Evolutionary conservation across 1,139 yeast species (phyloP), one percentile per base, ranked within the genome.

Genomic region (Sporopachydermia cereana): DNA sequence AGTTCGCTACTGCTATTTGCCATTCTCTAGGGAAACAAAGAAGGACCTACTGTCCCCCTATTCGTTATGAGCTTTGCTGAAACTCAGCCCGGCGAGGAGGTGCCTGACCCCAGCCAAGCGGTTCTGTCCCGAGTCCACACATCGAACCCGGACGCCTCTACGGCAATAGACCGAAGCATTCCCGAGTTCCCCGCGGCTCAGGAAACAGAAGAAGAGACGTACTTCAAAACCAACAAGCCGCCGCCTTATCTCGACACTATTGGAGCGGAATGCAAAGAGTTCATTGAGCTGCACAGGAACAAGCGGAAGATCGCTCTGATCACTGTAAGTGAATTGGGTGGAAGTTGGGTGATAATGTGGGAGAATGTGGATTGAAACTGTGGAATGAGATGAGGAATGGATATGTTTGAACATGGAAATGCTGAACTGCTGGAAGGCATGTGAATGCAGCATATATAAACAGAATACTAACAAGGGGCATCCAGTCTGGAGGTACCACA

Each of bases 401-500:
- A n/a, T n/a, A n/a, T n/a, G n/a, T n/a, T n/a, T n/a, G n/a, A n/a
- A n/a, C n/a, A n/a, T n/a, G n/a, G n/a, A n/a, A n/a, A n/a, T n/a
- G n/a, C n/a, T n/a, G n/a, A n/a, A n/a, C n/a, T n/a, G n/a, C n/a
- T n/a, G n/a, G n/a, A n/a, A n/a, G n/a, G n/a, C n/a, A n/a, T n/a
- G n/a, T n/a, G n/a, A n/a, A n/a, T n/a, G n/a, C n/a, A n/a, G n/a
- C n/a, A n/a, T n/a, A n/a, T n/a, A n/a, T n/a, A n/a, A n/a, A n/a
- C 29, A 25, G 29, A 12, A 12, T 29, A 27, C 45, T 21, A 24
- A 44, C 20, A 21, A 31, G 9, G n/a, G n/a, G n/a, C n/a, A n/a
- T n/a, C 25, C 23, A 44, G 20, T 79, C 91, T 9, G 99, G 99
- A n/a, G 99, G 98, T 29, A 91, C 98, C 1, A 89, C 97, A 0